phyloP scores from a whole-genome alignment of 805 yeast species.

The Starmerella tilneyi region DNA sequence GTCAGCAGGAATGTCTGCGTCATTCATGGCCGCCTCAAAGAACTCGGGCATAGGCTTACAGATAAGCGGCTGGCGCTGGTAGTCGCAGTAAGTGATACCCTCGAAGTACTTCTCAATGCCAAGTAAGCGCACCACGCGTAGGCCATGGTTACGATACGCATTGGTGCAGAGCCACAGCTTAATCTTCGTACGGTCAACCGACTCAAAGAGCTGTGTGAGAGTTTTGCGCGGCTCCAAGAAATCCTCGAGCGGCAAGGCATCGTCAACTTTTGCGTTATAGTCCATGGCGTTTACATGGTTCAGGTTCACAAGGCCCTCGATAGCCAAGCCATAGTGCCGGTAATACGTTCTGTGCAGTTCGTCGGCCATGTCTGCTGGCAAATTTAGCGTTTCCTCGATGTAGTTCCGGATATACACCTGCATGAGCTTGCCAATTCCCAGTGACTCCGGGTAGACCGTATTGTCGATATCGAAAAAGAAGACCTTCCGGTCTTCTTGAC shows the following conservation, averaged over 20 bases:
- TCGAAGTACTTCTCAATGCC: conserved; percentile 92
- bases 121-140: conserved; percentile 63
- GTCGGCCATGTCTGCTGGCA: conserved; percentile 65
- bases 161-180: conserved; percentile 89
- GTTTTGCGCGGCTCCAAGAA: conserved; percentile 50
- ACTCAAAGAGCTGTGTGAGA: conserved; percentile 29
- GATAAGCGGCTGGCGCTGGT: conserved; percentile 47
- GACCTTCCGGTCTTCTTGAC: conserved; percentile 19
- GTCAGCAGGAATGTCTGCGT: conserved; percentile 45
- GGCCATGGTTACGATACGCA: conserved; percentile 85
- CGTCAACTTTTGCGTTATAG: conserved; percentile 83
- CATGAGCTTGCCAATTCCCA: conserved; percentile 77
- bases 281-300: conserved; percentile 75
- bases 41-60: conserved; percentile 82
- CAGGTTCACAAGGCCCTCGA: conserved; percentile 66
- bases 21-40: conserved; percentile 46
- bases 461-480: conserved; percentile 92
- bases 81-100: conserved; percentile 89
- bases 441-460: conserved; percentile 67
- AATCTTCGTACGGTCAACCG: conserved; percentile 41
- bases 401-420: conserved; percentile 72
- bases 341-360: conserved; percentile 65
- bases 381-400: conserved; percentile 52
- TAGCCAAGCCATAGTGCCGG: conserved; percentile 79
- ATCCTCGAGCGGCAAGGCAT: conserved; percentile 73